Base-by-base conservation (phyloP, 805 yeast species). In the Myxozyma udenii region DNA sequence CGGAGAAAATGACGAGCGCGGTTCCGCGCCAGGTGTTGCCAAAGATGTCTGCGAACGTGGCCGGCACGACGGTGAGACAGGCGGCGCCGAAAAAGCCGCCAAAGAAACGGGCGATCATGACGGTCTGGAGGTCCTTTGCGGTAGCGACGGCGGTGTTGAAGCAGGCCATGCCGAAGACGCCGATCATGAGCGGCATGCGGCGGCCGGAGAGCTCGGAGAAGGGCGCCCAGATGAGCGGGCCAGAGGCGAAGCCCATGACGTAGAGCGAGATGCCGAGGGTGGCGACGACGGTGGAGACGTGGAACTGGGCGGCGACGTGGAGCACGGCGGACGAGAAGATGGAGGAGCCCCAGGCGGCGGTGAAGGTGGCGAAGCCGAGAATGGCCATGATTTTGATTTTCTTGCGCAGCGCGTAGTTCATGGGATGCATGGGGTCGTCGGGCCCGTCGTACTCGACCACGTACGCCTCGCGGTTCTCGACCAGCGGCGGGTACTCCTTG, bases 181-280 rank as follows among this genome's bases (percentile, higher is more conserved):
- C 78, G 2, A 80, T 56, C 1, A 84, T 58, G 48, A 85, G 62
- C 14, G 86, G 81, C 16, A 76, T 68, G 66, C 78, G 78, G 68
- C 95, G 78, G 48, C 66, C 66, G 22, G 44, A 51, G 33, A 84
- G 63, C 66, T 85, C 95, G n/a, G 91, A 83, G 33, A 85, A 66
- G 3, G 95, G 96, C 23, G 93, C 96, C 88, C 93, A 90, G 33
- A 87, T 63, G 45, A 90, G 74, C 2, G 98, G 98, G 18, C 97
- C 96, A 0, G 87, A 77, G 0, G 96, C 97, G 69, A 89, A 91
- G 9, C 97, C 98, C 38, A 88, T 68, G n/a, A 90, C 96, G 62
- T 80, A 90, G 23, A 89, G 73, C 0, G 96, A 81, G 7, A 88
- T 77, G 50, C 87, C 85, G 42, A 91, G 74, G 21, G 86, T 77